Percentiles rank a stretch among this genome's conserved stretches.
Conservation (phyloP, 2,329 filamentous ascomycete genomes). For the Dothiorella sarmentorum region DNA sequence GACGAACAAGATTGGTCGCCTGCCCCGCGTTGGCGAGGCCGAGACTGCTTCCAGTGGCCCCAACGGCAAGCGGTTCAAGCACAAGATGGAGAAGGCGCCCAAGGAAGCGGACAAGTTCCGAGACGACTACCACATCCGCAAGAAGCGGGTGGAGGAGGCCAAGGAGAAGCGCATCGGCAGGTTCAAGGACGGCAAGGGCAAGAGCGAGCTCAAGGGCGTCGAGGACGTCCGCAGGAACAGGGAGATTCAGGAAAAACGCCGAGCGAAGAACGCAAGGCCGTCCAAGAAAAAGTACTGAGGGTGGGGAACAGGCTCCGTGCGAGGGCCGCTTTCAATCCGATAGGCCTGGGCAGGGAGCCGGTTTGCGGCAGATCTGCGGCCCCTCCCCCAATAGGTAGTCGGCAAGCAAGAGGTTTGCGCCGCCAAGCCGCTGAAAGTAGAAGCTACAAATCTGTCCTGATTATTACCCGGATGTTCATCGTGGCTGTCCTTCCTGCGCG, state of each 20-base stretch:
- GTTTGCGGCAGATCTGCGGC: not conserved
- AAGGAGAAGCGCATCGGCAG: conserved; percentile 77
- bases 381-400: not conserved
- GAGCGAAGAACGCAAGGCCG: conserved; percentile 85
- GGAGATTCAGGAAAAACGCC: conserved; percentile 69
- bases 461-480: not conserved
- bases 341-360: not conserved
- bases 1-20: conserved; percentile 71
- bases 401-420: not conserved
- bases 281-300: conserved; percentile 53
- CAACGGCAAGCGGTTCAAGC: conserved; percentile 67
- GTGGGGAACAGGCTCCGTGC: conserved; percentile 1
- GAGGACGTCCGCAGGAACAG: conserved; percentile 84
- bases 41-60: conserved; percentile 52
- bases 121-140: conserved; percentile 85
- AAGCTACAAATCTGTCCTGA: conserved; percentile 8
- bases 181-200: conserved; percentile 68
- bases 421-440: conserved; percentile 7
- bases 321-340: not conserved
- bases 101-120: conserved; percentile 91
- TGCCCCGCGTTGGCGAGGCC: conserved; percentile 79
- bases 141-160: conserved; percentile 84
- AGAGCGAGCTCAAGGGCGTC: conserved; percentile 74
- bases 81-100: conserved; percentile 82
- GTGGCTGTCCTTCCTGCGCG: not conserved